Base-by-base conservation (phyloP, 495 filamentous ascomycete species). In the Glarea lozoyensis region DNA sequence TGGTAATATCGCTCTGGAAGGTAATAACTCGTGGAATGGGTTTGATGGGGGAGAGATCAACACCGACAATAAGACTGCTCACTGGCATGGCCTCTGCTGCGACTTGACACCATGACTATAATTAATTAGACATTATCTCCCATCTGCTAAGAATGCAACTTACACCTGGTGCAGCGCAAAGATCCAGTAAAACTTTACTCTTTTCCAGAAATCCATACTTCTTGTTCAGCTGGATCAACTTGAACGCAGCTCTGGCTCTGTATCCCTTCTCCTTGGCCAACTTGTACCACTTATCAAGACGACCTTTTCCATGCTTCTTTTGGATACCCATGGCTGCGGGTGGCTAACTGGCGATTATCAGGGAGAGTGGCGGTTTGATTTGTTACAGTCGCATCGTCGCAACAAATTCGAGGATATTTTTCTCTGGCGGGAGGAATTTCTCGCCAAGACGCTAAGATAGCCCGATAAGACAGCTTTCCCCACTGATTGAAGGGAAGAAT, bases 291-390 rank as follows among this genome's bases (percentile, higher is more conserved):
- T 97, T 96, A 70, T 98, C 92, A 46, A 98, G 78, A 75, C 92
- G 90, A 62, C 92, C 92, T 75, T 99, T 99, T 69, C 88, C 92
- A 65, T 94, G 84, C 77, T 98, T 98, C 73, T 98, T 98, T 60
- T 97, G 92, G 53, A 96, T 89, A 54, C 84, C 90, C 92, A 98
- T 98, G 53, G 27, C 52, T 53, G 40, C 52, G 56, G 25, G 31
- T n/a, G 40, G 36, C 30, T 30, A 38, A 22, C 23, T 29, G 25
- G 25, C 25, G 25, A 7, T 7, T 7, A n/a, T 29, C n/a, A 29
- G 25, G 25, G n/a, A 29, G 22, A 4, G 5, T 19, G 15, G 35
- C 3, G 18, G 22, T 37, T 16, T 35, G 32, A 6, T 9, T 16
- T 35, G 10, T 35, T 9, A 9, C 32, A 9, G 32, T 9, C 7